Evolutionary conservation across 1,139 yeast genomes (phyloP).

Genomic region (Suzukiozyma palmioleophila): DNA sequence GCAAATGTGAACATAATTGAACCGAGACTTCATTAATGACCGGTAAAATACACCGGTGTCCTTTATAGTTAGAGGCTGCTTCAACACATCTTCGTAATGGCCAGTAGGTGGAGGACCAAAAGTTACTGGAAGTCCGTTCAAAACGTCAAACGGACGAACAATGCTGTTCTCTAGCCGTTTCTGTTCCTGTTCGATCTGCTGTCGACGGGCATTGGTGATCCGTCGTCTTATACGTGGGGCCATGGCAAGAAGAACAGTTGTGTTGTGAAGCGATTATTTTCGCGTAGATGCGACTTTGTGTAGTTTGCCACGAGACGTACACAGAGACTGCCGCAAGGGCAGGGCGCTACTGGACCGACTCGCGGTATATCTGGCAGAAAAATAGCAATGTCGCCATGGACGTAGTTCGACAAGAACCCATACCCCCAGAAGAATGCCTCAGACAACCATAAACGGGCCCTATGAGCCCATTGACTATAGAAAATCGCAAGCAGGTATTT

Average conservation of each 20-base stretch:
- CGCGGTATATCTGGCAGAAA: too few species aligned
- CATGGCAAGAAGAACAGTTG: slow-evolving; percentile 16
- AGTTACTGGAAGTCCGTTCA: slow-evolving; percentile 71
- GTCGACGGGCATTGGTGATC: slow-evolving; percentile 43
- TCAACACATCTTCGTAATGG: slow-evolving; percentile 44
- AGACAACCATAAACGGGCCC: too few species aligned
- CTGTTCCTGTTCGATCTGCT: slow-evolving; percentile 46
- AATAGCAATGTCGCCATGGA: too few species aligned
- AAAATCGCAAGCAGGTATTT: too few species aligned
- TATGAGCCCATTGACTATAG: too few species aligned
- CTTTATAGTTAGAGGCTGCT: slow-evolving; percentile 63
- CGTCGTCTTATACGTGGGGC: slow-evolving; percentile 45
- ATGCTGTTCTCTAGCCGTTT: slow-evolving; percentile 38
- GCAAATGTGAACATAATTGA: slow-evolving; percentile 62
- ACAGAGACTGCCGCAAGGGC: too few species aligned
- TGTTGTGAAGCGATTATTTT: background rate
- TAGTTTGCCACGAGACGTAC: too few species aligned
- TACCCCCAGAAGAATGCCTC: too few species aligned
- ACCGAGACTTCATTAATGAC: slow-evolving; percentile 71
- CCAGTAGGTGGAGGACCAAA: slow-evolving; percentile 56
- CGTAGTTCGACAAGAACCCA: too few species aligned
- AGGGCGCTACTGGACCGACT: too few species aligned
- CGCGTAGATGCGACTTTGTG: too few species aligned
- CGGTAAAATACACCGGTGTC: slow-evolving; percentile 72
- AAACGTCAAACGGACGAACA: slow-evolving; percentile 62